Evolutionary conservation across 192 early-diverging fungal species (phyloP), one percentile per base, ranked within the genome.

Genomic region (Coemansia sp.): DNA sequence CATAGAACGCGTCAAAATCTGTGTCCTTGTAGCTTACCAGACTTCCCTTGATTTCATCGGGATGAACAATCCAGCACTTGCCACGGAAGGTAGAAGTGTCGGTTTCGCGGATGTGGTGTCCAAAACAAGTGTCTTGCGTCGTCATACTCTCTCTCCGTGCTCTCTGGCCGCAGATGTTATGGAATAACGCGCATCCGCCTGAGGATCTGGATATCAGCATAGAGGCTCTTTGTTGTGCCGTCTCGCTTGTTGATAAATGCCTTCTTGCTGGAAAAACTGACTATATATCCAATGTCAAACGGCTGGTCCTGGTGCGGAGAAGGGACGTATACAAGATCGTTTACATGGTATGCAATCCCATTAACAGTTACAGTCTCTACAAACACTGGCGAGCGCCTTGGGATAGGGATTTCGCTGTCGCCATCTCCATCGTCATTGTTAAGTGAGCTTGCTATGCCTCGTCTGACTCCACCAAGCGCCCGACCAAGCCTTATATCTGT

Each of bases 281-380:
- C 45, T 61, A 89, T 84, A 19, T 87, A 85, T 4, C 81, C 87
- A 42, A 89, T 84, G 32, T 75, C 67, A 71, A 87, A 87, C 18
- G 88, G 85, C 54, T 71, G 68, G 21, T 73, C 68, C 16, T 39
- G 62, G 36, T 70, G 56, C 49, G 76, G 73, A 16, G 86, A 78
- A 19, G 77, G 76, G 10, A 89, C 66, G 45, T 88, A 90, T 0
- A 86, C 85, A 45, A 85, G 85, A 61, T 90, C 89, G 41, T 76
- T 41, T 19, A 69, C 63, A 51, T 87, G 87, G 39, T 89, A 90
- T 58, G 80, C 78, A 4, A 72, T 43, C 9, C 76, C 82, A 10
- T 72, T 60, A 59, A 64, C 46, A 21, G 64, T 48, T 12, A 65
- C 77, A 8, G 68, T 68, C 36, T 55, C 40, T 46, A 73, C 42